Percentiles rank a stretch among this genome's conserved stretches.
Conservation (phyloP, 2,329 filamentous ascomycete species). For the Scedosporium boydii region DNA sequence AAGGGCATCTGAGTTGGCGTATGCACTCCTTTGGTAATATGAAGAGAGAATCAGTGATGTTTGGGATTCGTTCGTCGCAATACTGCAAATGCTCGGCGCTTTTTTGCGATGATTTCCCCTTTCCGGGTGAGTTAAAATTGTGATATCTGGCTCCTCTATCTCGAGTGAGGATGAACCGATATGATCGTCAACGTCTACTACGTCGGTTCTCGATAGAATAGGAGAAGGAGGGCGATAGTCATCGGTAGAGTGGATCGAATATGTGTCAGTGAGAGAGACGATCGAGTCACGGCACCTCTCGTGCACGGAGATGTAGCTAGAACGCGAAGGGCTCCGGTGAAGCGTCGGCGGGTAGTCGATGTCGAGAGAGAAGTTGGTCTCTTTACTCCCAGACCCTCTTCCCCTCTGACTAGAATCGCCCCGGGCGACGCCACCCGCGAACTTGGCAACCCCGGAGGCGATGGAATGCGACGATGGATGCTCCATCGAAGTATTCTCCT, state of each 20-base stretch:
- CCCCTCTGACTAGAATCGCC: too few relatives aligned
- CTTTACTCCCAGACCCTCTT: neutral
- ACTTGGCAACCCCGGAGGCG: too few relatives aligned
- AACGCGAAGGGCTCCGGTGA: conserved; percentile 6
- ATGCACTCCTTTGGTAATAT: conserved; percentile 37
- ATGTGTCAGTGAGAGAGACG: conserved; percentile 46
- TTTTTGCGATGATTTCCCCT: conserved; percentile 21
- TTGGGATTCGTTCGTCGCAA: conserved; percentile 46
- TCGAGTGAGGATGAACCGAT: neutral
- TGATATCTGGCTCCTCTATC: neutral
- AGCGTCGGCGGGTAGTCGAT: conserved; percentile 2
- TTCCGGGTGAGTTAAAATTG: conserved; percentile 15
- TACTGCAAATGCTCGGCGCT: conserved; percentile 50
- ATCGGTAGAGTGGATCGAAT: conserved; percentile 38
- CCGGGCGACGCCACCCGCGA: too few relatives aligned
- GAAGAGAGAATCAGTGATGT: conserved; percentile 42
- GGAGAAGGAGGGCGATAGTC: conserved; percentile 12
- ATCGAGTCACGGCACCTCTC: conserved; percentile 43
- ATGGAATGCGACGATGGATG: neutral
- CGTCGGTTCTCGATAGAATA: neutral
- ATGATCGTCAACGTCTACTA: neutral
- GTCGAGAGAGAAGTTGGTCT: neutral
- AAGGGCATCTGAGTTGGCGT: conserved; percentile 37
- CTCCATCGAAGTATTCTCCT: neutral
- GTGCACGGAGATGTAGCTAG: conserved; percentile 41